These are phyloP conservation scores for Balakata baccata DNA, from an alignment of 345 rosid species.

Conservation along the genomic window DNA sequence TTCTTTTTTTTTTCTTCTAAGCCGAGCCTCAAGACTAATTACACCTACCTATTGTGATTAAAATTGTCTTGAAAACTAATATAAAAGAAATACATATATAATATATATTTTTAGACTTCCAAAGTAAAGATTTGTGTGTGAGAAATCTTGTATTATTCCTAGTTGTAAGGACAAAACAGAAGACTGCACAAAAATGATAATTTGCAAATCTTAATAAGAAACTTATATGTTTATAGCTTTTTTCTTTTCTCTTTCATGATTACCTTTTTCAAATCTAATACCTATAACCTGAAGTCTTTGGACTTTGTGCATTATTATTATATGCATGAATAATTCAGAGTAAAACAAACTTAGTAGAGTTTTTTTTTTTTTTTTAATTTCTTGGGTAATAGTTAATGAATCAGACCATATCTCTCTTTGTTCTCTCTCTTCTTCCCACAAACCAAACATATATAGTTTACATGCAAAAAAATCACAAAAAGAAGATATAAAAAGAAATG, in stretches of 20 bases:
- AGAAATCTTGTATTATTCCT: background rate
- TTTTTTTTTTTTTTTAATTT: background rate
- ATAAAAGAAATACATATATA: background rate
- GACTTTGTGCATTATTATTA: constrained; percentile 17
- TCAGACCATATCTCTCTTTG: constrained; percentile 11
- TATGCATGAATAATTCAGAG: background rate
- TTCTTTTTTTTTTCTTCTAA: no score
- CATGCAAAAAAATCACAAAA: constrained; percentile 49
- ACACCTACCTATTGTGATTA: no score
- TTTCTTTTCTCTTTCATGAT: constrained; percentile 1
- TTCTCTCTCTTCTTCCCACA: constrained; percentile 11
- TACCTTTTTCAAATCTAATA: background rate
- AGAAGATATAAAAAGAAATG: constrained; percentile 23
- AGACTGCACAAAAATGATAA: background rate
- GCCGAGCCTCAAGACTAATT: no score
- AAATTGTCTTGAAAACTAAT: no score
- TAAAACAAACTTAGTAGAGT: background rate
- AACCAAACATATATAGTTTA: background rate
- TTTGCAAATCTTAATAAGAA: background rate
- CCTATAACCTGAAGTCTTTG: constrained; percentile 16
- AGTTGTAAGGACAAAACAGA: constrained; percentile 11
- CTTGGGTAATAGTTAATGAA: background rate
- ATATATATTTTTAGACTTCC: background rate
- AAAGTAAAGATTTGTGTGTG: background rate
- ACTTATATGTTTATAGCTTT: background rate